phyloP scores from a whole-genome alignment of 2,329 filamentous ascomycete species.

The Botrytis pseudocinerea region DNA sequence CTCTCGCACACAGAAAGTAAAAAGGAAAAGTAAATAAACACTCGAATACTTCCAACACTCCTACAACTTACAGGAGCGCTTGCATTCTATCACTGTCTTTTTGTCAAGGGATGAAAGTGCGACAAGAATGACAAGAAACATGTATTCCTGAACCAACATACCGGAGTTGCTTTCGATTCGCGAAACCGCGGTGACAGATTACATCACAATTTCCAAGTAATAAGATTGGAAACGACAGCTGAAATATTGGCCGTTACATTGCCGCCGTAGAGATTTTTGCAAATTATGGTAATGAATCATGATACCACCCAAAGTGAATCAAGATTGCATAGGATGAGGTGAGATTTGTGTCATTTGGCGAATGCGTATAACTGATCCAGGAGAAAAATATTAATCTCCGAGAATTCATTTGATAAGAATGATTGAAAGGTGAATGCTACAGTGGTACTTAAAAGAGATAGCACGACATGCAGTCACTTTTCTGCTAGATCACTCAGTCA shows the following conservation, averaged over 20 bases:
- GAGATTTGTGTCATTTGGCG: accelerated
- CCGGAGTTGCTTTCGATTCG: no score
- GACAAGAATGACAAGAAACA: background rate
- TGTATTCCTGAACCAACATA: no score
- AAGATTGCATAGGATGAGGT: background rate
- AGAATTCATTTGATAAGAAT: background rate
- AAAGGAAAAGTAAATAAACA: accelerated
- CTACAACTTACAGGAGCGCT: background rate
- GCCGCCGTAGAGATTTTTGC: background rate
- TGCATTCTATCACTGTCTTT: background rate
- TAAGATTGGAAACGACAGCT: background rate
- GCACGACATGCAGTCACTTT: background rate
- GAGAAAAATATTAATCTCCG: background rate
- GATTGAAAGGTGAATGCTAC: background rate
- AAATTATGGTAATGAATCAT: background rate
- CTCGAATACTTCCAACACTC: background rate
- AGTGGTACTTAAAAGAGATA: background rate
- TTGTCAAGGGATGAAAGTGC: background rate
- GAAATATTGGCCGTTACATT: no score
- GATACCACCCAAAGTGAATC: background rate
- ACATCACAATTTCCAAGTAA: background rate
- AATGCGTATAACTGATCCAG: background rate
- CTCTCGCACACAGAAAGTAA: accelerated
- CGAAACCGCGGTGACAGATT: background rate
- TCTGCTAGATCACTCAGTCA: background rate